Evolutionary conservation across 140 eudicot genomes (phyloP).

Genomic region (Flaveria floridana): DNA sequence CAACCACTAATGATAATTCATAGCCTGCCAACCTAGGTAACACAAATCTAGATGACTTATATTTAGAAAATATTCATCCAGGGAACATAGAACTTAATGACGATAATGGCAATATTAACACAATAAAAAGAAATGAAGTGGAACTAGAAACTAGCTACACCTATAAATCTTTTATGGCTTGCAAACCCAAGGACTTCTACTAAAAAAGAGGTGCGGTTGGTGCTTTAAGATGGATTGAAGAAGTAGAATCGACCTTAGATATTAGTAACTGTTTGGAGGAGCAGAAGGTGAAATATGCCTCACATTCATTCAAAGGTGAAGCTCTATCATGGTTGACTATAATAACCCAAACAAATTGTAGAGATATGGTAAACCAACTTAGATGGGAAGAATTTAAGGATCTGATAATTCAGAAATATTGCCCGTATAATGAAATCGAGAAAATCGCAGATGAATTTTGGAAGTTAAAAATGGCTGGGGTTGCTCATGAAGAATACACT

Average conservation of each 20-base stretch:
- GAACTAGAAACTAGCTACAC: not conserved
- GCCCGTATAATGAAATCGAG: not conserved
- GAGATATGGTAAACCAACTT: not conserved
- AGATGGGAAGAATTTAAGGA: not conserved
- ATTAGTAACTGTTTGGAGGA: not conserved
- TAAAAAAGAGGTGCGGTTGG: not conserved
- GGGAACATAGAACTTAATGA: too few species aligned
- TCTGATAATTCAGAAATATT: not conserved
- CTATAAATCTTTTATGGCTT: not conserved
- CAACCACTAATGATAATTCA: too few species aligned
- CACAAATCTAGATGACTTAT: too few species aligned
- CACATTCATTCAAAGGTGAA: not conserved
- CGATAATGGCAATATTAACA: too few species aligned
- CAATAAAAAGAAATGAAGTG: too few species aligned
- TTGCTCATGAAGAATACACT: too few species aligned
- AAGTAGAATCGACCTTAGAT: not conserved
- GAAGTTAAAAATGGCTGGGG: too few species aligned
- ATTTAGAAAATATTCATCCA: too few species aligned
- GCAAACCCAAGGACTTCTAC: not conserved
- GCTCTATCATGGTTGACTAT: not conserved
- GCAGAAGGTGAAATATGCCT: not conserved
- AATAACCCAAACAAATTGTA: not conserved
- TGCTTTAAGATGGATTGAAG: not conserved
- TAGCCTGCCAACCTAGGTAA: too few species aligned
- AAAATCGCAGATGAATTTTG: too few species aligned